Conservation (phyloP, 495 filamentous ascomycete genomes). For the Symbiotaphrina buchneri region DNA sequence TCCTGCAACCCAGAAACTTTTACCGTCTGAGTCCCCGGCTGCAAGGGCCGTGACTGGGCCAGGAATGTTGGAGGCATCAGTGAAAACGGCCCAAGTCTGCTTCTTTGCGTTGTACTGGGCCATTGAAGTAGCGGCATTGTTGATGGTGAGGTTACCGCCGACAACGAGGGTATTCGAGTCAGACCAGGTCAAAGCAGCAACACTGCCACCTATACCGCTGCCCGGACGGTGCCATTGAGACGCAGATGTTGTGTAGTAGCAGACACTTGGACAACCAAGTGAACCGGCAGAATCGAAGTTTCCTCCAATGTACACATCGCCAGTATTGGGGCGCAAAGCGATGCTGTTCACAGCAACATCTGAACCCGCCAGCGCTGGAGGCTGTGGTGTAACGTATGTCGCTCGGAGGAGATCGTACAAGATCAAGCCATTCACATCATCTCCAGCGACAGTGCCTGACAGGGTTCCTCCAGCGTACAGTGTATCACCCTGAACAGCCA, state of each 20-base stretch:
- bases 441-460: constrained; percentile 36
- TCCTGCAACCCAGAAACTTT: constrained; percentile 64
- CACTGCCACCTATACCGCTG: constrained; percentile 39
- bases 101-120: constrained; percentile 48
- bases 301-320: constrained; percentile 69
- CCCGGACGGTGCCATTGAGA: constrained; percentile 65
- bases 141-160: constrained; percentile 50
- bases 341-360: constrained; percentile 57
- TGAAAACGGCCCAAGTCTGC: constrained; percentile 38
- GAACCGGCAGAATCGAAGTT: constrained; percentile 64
- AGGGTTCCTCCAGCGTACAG: constrained; percentile 70
- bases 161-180: constrained; percentile 44
- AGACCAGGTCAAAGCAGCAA: constrained; percentile 54
- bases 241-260: constrained; percentile 41
- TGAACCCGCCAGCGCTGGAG: constrained; percentile 42
- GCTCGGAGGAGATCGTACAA: constrained; percentile 48
- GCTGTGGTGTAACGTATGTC: constrained; percentile 36
- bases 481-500: constrained; percentile 40
- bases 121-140: constrained; percentile 37
- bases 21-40: constrained; percentile 39
- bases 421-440: constrained; percentile 50
- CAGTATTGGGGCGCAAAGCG: constrained; percentile 35
- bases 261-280: constrained; percentile 60
- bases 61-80: constrained; percentile 42
- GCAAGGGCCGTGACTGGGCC: constrained; percentile 60